Evolutionary conservation across 352 stramenopile genomes (phyloP).

Genomic region (Phytophthora vignae): DNA sequence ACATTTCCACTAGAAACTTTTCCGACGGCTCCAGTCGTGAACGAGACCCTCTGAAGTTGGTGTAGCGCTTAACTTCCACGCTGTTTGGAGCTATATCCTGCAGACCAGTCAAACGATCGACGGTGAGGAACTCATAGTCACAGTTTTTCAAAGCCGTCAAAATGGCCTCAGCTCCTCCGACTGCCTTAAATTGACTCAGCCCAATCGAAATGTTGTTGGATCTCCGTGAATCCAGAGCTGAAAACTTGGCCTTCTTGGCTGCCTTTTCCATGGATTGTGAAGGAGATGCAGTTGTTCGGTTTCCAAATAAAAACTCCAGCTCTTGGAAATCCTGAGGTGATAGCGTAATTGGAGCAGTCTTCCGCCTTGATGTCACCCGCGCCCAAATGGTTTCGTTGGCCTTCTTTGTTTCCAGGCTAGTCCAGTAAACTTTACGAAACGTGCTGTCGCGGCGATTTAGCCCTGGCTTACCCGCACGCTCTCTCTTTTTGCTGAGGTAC

Average conservation of each 20-base stretch:
- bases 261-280: slow-evolving; percentile 25
- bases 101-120: slow-evolving; percentile 64
- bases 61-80: slow-evolving; percentile 77
- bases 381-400: slow-evolving; percentile 78
- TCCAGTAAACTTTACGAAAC: slow-evolving; percentile 88
- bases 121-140: slow-evolving; percentile 69
- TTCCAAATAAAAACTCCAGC: slow-evolving; percentile 65
- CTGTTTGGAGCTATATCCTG: slow-evolving; percentile 74
- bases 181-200: slow-evolving; percentile 75
- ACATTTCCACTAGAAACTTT: slow-evolving; percentile 80
- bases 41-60: slow-evolving; percentile 65
- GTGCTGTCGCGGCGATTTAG: slow-evolving; percentile 53
- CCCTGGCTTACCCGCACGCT: slow-evolving; percentile 11
- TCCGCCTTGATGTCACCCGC: slow-evolving; percentile 64
- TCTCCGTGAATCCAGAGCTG: slow-evolving; percentile 72
- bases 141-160: slow-evolving; percentile 55
- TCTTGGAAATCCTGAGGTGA: slow-evolving; percentile 77
- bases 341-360: slow-evolving; percentile 74
- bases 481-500: slow-evolving; percentile 14
- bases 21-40: slow-evolving; percentile 62
- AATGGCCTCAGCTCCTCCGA: slow-evolving; percentile 57
- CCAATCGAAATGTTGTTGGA: slow-evolving; percentile 88
- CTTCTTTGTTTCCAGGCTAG: slow-evolving; percentile 66
- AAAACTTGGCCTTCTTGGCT: slow-evolving; percentile 54
- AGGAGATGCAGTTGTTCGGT: slow-evolving; percentile 21